Percentiles rank a stretch among this genome's conserved stretches.
phyloP scores from a whole-genome alignment of 208 protist genomes.

The Acanthamoeba sp. region DNA sequence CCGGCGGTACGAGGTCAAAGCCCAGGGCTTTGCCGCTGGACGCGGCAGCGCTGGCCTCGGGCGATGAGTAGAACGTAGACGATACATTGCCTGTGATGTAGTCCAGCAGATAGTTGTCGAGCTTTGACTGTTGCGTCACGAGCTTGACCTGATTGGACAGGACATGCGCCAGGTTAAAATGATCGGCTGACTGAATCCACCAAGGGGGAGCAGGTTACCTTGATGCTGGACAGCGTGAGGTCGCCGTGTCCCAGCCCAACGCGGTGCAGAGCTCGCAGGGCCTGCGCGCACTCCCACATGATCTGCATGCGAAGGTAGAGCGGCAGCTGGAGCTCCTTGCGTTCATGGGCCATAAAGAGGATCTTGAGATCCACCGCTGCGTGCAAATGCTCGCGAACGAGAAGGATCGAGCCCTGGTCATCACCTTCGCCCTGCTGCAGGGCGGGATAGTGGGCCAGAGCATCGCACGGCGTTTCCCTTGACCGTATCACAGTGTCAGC shows the following conservation, averaged over 20 bases:
- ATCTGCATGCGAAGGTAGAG: conserved; percentile 39
- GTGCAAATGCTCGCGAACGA: conserved; percentile 24
- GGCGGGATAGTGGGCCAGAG: not conserved
- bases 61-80: conserved; percentile 5
- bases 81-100: not conserved
- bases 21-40: not conserved
- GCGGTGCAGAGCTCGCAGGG: conserved; percentile 17
- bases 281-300: conserved; percentile 54
- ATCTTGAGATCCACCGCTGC: conserved; percentile 25
- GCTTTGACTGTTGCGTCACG: not conserved
- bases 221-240: conserved; percentile 7
- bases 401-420: not conserved
- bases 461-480: not conserved
- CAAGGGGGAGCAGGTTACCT: conserved; percentile 1
- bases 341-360: conserved; percentile 19
- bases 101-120: conserved; percentile 8
- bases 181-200: too few relatives aligned
- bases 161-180: not conserved
- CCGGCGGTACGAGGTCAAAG: not conserved
- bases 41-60: not conserved
- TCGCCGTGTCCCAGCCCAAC: not conserved
- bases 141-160: conserved; percentile 27
- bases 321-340: conserved; percentile 23
- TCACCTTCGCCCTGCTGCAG: not conserved
- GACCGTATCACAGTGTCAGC: not conserved